Conservation (phyloP, 768 basidiomycete species). For the Lyophyllum decastes region DNA sequence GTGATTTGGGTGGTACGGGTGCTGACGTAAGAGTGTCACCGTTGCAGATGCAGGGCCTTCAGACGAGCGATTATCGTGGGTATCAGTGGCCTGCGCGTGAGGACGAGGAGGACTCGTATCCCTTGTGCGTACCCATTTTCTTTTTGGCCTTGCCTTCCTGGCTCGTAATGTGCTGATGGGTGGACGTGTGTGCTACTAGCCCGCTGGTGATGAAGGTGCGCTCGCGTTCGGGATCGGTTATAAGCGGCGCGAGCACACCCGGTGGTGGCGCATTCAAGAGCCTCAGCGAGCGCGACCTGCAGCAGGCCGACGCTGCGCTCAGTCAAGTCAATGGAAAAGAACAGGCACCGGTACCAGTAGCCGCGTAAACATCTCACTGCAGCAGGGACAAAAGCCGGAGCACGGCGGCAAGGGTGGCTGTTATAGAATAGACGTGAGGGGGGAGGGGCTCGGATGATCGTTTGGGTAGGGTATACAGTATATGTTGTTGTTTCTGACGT, state of each 20-base stretch:
- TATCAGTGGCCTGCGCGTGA: conserved; percentile 62
- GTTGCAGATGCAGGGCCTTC: conserved; percentile 76
- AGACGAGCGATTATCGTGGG: conserved; percentile 85
- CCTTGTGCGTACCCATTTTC: too few relatives aligned
- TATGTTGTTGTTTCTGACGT: too few relatives aligned
- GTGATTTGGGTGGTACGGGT: background rate
- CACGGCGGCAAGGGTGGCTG: too few relatives aligned
- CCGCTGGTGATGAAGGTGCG: conserved; percentile 90
- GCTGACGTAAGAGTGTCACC: background rate
- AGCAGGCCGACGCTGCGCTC: conserved; percentile 86
- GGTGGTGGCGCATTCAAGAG: conserved; percentile 81
- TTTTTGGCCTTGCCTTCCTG: conserved; percentile 28
- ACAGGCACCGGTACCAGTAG: too few relatives aligned
- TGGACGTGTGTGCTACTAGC: conserved; percentile 39
- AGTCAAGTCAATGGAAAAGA: conserved; percentile 41
- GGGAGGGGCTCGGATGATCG: too few relatives aligned
- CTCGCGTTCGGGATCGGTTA: conserved; percentile 76
- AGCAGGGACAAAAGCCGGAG: too few relatives aligned
- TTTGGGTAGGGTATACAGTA: too few relatives aligned
- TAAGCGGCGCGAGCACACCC: conserved; percentile 74
- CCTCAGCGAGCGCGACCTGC: conserved; percentile 85
- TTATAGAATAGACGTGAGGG: too few relatives aligned
- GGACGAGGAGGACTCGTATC: conserved; percentile 91
- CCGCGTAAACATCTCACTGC: too few relatives aligned
- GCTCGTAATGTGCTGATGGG: conserved; percentile 10